Base-by-base conservation (phyloP, 805 yeast species). In the Metschnikowia baotianmanensis region DNA sequence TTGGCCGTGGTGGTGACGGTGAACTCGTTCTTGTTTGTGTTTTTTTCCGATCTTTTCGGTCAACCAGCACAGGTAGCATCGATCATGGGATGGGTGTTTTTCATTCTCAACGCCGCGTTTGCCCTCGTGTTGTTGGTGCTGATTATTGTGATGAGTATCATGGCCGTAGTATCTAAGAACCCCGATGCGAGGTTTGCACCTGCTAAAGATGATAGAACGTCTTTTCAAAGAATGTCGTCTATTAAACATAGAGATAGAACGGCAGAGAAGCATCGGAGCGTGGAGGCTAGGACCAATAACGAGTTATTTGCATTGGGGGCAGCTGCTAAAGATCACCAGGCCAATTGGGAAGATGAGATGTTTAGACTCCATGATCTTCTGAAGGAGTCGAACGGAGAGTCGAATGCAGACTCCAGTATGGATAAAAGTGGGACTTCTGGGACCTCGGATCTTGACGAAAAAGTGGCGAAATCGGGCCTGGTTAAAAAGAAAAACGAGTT, bases 21-120 rank as follows among this genome's bases (percentile, higher is more conserved):
- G 42, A 90, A 90, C 63, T 86, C 96, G 24, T 82, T 88, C 62
- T 72, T 90, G 47, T 90, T 87, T 68, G 59, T 86, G 48, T 90
- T 90, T 70, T 90, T 88, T 59, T 86, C 96, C 3, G 82, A 84
- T 56, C 67, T 90, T 47, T 88, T 86, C 65, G 81, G 83, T 36
- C 96, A 89, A 65, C 82, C 87, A 7, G 82, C 80, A 16, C 76
- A 78, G 7, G 96, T 86, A 10, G 70, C 82, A 11, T 82, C 96
- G 1, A 78, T 90, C 41, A 86, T 90, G 96, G 97, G 95, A 1
- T 84, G 95, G 80, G 73, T 90, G 2, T 90, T 86, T 65, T 90
- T 90, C 61, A 74, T 90, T 42, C 62, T 90, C 60, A 90, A 90
- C 61, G 96, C 96, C 6, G 95, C 91, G 4, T 89, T 86, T 57